Percentiles rank a stretch among this genome's conserved stretches.
Evolutionary conservation across 768 basidiomycete species (phyloP).

Genomic region (Lentinus tigrinus): DNA sequence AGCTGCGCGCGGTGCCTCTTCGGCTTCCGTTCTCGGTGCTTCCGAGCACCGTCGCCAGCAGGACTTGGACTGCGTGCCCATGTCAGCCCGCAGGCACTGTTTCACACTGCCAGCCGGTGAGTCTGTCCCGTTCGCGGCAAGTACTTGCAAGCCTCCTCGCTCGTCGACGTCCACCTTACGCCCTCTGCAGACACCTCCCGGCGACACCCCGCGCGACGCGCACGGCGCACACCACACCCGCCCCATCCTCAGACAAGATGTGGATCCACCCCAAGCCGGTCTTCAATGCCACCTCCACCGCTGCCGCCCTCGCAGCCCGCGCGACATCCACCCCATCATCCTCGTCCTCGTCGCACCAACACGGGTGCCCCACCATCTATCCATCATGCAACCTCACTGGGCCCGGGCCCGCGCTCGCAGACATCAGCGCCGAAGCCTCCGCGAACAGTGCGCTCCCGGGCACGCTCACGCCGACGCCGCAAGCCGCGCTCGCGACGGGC

Average conservation of each 20-base stretch:
- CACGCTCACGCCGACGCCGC: conserved; percentile 8
- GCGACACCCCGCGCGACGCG: neutral
- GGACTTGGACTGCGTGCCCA: too few relatives aligned
- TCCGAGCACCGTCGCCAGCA: too few relatives aligned
- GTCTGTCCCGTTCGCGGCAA: too few relatives aligned
- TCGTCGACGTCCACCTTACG: too few relatives aligned
- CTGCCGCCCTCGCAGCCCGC: neutral
- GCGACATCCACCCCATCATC: too few relatives aligned
- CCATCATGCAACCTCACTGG: conserved; percentile 14
- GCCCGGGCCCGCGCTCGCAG: conserved; percentile 18
- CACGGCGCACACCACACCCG: neutral
- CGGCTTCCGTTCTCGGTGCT: too few relatives aligned
- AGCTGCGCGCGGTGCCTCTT: too few relatives aligned
- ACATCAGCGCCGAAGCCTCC: neutral
- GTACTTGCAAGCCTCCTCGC: too few relatives aligned
- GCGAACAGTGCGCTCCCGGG: neutral
- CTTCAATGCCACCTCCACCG: neutral
- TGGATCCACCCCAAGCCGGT: neutral
- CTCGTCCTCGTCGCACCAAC: too few relatives aligned
- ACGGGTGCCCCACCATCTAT: conserved; percentile 8
- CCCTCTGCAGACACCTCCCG: too few relatives aligned
- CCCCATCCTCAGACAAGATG: neutral
- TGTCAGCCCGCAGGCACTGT: too few relatives aligned
- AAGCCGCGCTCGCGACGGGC: conserved; percentile 7
- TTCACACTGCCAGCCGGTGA: too few relatives aligned